These are phyloP conservation scores for Chaetoceros muelleri DNA, from an alignment of 108 stramenopile species.

Conservation along the genomic window DNA sequence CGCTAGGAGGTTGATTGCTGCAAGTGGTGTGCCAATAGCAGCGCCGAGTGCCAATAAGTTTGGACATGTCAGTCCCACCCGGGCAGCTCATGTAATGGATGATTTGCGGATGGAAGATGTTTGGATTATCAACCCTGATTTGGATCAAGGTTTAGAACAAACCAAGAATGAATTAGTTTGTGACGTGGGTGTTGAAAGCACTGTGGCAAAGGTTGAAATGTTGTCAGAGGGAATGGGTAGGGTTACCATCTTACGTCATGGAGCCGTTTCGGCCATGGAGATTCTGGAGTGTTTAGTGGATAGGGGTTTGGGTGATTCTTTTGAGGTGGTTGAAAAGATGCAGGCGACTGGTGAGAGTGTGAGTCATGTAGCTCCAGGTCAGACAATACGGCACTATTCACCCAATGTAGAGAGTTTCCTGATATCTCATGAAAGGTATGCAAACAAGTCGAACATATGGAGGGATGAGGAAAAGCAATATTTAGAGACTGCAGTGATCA, in stretches of 20 bases:
- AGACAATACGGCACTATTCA: constrained; percentile 91
- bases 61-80: constrained; percentile 94
- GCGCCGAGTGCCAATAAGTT: constrained; percentile 98
- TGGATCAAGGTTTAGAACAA: constrained; percentile 5
- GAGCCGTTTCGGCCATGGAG: constrained; percentile 52
- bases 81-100: constrained; percentile 87
- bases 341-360: constrained; percentile 39
- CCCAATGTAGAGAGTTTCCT: constrained; percentile 85
- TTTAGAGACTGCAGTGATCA: constrained; percentile 46
- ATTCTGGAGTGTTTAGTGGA: constrained; percentile 33
- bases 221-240: constrained; percentile 15
- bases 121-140: constrained; percentile 58
- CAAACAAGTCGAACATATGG: not conserved
- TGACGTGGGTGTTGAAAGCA: constrained; percentile 72
- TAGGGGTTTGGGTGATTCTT: constrained; percentile 21
- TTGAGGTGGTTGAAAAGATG: constrained; percentile 19
- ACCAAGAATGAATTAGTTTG: constrained; percentile 18
- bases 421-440: constrained; percentile 22
- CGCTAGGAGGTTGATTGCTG: constrained; percentile 66
- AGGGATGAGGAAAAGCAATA: constrained; percentile 18
- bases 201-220: constrained; percentile 72
- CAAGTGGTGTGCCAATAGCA: constrained; percentile 86
- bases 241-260: constrained; percentile 61
- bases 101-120: constrained; percentile 84
- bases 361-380: constrained; percentile 82